Evolutionary conservation across 2,329 filamentous ascomycete species (phyloP), one percentile per base, ranked within the genome.

Genomic region (Ophiostoma populinum): DNA sequence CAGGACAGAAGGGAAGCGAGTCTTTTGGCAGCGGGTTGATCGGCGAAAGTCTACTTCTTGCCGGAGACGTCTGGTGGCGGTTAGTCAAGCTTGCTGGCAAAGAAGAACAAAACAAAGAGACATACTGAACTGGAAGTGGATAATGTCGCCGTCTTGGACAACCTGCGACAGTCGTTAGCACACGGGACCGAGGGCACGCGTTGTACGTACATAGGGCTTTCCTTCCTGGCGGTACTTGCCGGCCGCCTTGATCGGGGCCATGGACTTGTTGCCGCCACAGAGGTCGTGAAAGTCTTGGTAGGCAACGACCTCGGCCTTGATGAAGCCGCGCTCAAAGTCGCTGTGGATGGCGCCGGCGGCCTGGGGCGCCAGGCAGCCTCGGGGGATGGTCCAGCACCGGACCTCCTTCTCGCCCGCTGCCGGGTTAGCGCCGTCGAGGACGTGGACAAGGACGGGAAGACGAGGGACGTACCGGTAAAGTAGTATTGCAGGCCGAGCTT

Each of bases 301-400:
- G 2, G 56, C 49, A 2, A 61, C 58, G 5, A 61, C 57, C 36
- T 61, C 58, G 6, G 58, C 58, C 40, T 61, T 61, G 45, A 61
- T 98, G 56, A 98, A 98, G 1, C 90, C 95, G 75, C 95, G 95
- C 61, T 95, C 90, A 46, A 98, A 95, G 56, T 98, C 90, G 47
- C 77, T 81, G 62, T 98, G 90, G 46, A 98, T 98, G 42, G 95
- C 90, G 67, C 90, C 90, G 24, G 90, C 90, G 33, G 90, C 90
- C 52, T 90, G 80, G 15, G 90, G 90, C 10, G 90, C 90, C 65
- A 95, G 95, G 52, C 79, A 92, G 47, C 83, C 85, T 49, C 80
- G 85, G 38, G 90, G 75, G 53, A 98, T 53, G 0, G 56, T 58
- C 58, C 57, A 61, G 42, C 58, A 61, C 36, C 56, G 46, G 27